Evolutionary conservation across 2,329 filamentous ascomycete species (phyloP), one percentile per base, ranked within the genome.

Genomic region (Magnaporthiopsis incrustans): DNA sequence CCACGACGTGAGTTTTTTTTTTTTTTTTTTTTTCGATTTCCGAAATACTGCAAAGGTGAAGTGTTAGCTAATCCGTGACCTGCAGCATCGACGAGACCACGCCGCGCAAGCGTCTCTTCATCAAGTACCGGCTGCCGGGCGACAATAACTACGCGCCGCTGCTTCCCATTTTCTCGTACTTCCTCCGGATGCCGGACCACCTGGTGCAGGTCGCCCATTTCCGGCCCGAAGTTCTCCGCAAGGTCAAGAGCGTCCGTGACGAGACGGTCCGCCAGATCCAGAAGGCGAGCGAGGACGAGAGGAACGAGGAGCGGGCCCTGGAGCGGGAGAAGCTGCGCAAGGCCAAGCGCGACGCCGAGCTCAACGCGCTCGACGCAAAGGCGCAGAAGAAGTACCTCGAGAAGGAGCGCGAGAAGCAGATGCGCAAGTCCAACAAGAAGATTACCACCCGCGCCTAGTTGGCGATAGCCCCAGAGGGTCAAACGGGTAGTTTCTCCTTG

Each of bases 141-240:
- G 77, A 81, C 70, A 82, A 86, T 74, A 81, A 82, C 76, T 91
- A 91, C 76, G 79, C 81, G 56, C 74, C 78, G 44, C 85, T 91
- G n/a, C 73, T 89, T 26, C 88, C 91, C 32, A 78, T 98, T 66
- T 92, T 97, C 80, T 79, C 84, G 53, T 87, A 90, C 77, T 96
- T 95, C 81, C 77, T 97, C 64, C 89, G 91, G 68, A 79, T 97
- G n/a, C 84, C 92, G 57, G 95, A 99, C 74, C 80, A 84, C 69
- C 89, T 99, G 61, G 92, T 89, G 64, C 80, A 85, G 64, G 78
- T 78, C 32, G 93, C 86, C 14, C 93, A 91, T 77, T 97, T 97
- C 87, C 91, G 95, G 15, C 86, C 91, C 53, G 91, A 98, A 80
- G 92, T 97, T 44, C 79, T 89, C 74, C 91, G 91, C 76, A 96